These are phyloP conservation scores for Metarhizium anisopliae DNA, from an alignment of 2,329 filamentous ascomycete genomes.

Conservation along the genomic window DNA sequence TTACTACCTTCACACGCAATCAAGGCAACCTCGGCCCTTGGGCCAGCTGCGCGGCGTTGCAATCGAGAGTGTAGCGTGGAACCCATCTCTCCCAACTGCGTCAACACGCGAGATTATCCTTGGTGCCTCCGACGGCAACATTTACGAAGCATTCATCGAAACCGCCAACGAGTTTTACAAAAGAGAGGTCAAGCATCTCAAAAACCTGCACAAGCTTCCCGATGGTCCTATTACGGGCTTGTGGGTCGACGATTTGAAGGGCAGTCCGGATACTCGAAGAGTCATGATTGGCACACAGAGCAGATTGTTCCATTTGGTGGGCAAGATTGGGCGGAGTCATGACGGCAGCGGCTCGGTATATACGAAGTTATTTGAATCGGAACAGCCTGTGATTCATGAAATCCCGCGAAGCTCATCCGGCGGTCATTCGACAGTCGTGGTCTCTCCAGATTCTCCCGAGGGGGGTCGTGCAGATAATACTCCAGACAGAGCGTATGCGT, in stretches of 20 bases:
- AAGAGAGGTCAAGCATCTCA: constrained; percentile 87
- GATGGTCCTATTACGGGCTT: constrained; percentile 80
- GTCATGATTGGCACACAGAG: constrained; percentile 74
- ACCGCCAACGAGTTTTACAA: constrained; percentile 91
- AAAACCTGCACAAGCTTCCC: constrained; percentile 69
- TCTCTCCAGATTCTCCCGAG: constrained; percentile 66
- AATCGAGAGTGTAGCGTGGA: constrained; percentile 91
- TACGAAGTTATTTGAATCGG: constrained; percentile 76
- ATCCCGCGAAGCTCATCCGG: constrained; percentile 47
- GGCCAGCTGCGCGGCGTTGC: constrained; percentile 75
- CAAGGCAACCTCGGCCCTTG: constrained; percentile 74
- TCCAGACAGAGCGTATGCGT: constrained; percentile 72
- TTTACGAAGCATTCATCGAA: constrained; percentile 94
- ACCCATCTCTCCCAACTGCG: constrained; percentile 82
- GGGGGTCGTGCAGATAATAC: constrained; percentile 48
- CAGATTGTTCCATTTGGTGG: constrained; percentile 71
- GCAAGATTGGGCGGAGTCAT: constrained; percentile 63
- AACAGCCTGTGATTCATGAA: constrained; percentile 71
- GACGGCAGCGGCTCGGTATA: constrained; percentile 84
- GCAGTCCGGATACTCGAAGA: constrained; percentile 62
- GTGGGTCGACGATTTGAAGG: constrained; percentile 67
- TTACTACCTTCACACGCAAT: constrained; percentile 95
- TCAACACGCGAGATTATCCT: constrained; percentile 91
- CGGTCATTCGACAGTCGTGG: constrained; percentile 54
- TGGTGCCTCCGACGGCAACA: constrained; percentile 84